These are phyloP conservation scores for Thecamonas trahens DNA, from an alignment of 78 protist species.

Conservation along the genomic window DNA sequence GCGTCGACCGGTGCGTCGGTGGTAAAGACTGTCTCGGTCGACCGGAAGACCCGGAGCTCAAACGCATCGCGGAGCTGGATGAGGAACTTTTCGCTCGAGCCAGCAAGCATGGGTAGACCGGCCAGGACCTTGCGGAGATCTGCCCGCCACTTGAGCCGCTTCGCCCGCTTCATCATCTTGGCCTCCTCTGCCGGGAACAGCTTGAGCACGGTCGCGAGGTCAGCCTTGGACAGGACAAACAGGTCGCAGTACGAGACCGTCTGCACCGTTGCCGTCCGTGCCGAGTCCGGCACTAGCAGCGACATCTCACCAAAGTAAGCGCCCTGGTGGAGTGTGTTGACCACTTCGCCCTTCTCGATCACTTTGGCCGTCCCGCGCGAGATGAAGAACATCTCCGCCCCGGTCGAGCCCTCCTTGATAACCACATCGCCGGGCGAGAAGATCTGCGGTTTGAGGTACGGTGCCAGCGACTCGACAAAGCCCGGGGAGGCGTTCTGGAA, in stretches of 20 bases:
- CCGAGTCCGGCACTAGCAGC: neutral
- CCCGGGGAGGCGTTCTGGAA: neutral
- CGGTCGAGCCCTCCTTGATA: neutral
- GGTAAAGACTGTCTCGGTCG: no score
- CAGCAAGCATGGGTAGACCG: no score
- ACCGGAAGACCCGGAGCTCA: no score
- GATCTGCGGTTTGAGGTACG: neutral
- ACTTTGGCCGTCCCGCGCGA: neutral
- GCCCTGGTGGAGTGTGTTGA: neutral
- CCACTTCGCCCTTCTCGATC: neutral
- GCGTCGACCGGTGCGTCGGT: no score
- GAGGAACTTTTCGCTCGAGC: no score
- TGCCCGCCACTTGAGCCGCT: no score
- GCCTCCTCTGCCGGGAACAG: no score
- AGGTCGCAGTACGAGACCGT: neutral
- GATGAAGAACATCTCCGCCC: neutral
- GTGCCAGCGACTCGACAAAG: neutral
- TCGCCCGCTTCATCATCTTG: no score
- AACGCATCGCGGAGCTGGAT: no score
- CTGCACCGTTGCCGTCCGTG: neutral
- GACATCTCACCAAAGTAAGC: neutral
- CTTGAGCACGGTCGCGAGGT: neutral
- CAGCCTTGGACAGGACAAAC: neutral
- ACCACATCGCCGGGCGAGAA: neutral
- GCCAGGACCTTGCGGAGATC: no score